Conservation (phyloP, 306 rosid species). For the Pueraria montana region DNA sequence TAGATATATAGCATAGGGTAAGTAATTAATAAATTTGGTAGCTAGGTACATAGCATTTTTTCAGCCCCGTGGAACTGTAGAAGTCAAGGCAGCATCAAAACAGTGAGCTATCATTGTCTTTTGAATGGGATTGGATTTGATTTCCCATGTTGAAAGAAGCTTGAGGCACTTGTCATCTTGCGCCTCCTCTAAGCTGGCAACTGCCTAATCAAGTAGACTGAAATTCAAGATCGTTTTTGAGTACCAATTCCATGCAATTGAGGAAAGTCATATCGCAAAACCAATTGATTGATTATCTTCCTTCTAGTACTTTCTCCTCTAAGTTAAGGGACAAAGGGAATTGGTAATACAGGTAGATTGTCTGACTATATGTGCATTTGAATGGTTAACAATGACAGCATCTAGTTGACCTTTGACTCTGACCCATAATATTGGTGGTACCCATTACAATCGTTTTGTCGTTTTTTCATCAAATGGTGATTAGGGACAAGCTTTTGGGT, state of each 20-base stretch:
- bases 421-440: no score
- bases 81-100: conserved; percentile 42
- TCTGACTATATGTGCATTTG: conserved; percentile 54
- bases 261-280: conserved; percentile 44
- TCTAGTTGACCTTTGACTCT: conserved; percentile 65
- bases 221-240: conserved; percentile 46
- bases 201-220: conserved; percentile 45
- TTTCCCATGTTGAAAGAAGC: conserved; percentile 40
- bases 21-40: background rate
- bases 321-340: conserved; percentile 55
- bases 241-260: conserved; percentile 47
- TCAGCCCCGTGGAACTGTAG: conserved; percentile 40
- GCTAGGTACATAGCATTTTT: background rate
- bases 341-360: conserved; percentile 54
- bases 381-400: conserved; percentile 52
- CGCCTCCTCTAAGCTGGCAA: conserved; percentile 37
- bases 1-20: background rate
- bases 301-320: conserved; percentile 59
- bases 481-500: background rate
- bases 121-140: conserved; percentile 46
- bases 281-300: conserved; percentile 39
- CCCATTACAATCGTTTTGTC: conserved; percentile 47
- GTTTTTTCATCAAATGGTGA: background rate
- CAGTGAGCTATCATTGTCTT: conserved; percentile 47
- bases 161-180: conserved; percentile 48